Evolutionary conservation across 129 eudicot genomes (phyloP).

Genomic region (Smallanthus sonchifolius): DNA sequence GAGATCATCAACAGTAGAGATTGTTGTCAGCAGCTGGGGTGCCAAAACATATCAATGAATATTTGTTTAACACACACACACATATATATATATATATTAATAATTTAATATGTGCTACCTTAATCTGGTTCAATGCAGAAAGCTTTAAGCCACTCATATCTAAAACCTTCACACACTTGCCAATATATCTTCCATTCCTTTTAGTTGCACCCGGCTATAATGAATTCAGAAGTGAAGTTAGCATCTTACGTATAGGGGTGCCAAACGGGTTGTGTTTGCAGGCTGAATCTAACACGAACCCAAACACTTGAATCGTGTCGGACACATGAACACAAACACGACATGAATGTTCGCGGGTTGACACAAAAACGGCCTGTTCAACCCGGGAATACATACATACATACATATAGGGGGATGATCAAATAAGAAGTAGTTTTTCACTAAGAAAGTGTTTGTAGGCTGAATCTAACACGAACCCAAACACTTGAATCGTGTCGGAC

Average conservation of each 20-base stretch:
- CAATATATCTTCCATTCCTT: slow-evolving; percentile 50
- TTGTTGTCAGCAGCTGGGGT: slow-evolving; percentile 60
- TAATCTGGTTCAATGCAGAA: slow-evolving; percentile 62
- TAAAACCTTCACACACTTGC: slow-evolving; percentile 63
- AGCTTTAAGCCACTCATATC: slow-evolving; percentile 79
- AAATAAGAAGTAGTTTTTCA: too few relatives aligned
- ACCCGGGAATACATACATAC: background rate
- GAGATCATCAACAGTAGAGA: slow-evolving; percentile 65
- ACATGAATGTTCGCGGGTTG: background rate
- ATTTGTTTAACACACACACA: background rate
- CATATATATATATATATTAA: background rate
- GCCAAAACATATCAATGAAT: background rate
- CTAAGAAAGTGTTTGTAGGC: background rate
- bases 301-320: background rate
- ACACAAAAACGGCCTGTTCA: background rate
- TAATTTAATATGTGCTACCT: slow-evolving; percentile 32
- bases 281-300: background rate
- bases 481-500: background rate
- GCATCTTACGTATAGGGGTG: background rate
- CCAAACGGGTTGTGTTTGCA: background rate
- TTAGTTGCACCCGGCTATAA: slow-evolving; percentile 58
- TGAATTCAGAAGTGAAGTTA: slow-evolving; percentile 2
- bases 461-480: background rate
- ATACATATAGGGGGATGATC: too few relatives aligned
- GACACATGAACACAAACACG: background rate